These are phyloP conservation scores for Aspergillus sojae DNA, from an alignment of 2,329 filamentous ascomycete species.

Conservation along the genomic window DNA sequence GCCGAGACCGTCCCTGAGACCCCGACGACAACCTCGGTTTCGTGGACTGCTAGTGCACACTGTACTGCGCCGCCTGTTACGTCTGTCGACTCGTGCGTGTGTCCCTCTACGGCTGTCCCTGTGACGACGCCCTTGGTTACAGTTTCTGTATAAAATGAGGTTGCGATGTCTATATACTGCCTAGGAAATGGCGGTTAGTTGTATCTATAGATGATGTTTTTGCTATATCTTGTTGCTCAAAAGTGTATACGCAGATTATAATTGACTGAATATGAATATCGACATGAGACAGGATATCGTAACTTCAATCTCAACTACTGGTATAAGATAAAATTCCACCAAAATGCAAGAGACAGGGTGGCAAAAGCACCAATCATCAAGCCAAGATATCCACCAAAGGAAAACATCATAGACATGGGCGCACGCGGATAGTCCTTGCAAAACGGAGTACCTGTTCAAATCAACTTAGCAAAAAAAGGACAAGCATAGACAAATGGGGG, in stretches of 20 bases:
- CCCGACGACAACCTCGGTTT: slow-evolving; percentile 19
- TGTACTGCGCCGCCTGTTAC: slow-evolving; percentile 38
- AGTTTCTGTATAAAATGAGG: background rate
- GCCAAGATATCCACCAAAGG: background rate
- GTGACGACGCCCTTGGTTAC: slow-evolving; percentile 33
- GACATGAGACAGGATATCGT: background rate
- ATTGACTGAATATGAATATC: background rate
- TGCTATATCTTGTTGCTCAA: background rate
- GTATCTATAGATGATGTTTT: background rate
- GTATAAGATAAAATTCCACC: background rate
- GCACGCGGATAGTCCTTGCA: background rate
- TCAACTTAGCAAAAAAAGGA: background rate
- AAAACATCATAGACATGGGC: background rate
- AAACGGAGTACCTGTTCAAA: background rate
- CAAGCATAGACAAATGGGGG: slow-evolving; percentile 1
- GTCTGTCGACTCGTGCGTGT: slow-evolving; percentile 32
- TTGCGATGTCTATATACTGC: background rate
- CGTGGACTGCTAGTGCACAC: slow-evolving; percentile 35
- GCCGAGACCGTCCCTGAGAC: slow-evolving; percentile 34
- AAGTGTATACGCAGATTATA: background rate
- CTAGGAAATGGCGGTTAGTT: background rate
- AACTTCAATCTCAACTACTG: background rate
- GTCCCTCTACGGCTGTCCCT: slow-evolving; percentile 31
- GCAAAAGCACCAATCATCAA: background rate
- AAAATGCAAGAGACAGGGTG: background rate